These are phyloP conservation scores for Xylariaceae sp. DNA, from an alignment of 2,329 filamentous ascomycete species.

Conservation along the genomic window DNA sequence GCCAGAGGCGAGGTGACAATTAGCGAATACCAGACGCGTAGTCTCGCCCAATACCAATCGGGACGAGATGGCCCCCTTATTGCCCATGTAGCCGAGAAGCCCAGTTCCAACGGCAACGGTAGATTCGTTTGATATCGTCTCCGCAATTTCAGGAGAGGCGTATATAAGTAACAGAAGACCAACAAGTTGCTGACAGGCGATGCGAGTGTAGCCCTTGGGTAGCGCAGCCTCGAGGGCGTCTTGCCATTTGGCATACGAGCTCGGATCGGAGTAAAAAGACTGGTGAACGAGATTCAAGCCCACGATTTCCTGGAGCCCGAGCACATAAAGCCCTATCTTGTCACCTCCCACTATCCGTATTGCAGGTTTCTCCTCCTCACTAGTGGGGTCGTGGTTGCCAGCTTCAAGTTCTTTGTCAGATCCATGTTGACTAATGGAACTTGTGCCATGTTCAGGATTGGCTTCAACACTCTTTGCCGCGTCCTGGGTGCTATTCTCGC, in stretches of 20 bases:
- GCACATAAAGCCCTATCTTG: slow-evolving; percentile 81
- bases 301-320: slow-evolving; percentile 89
- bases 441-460: slow-evolving; percentile 18
- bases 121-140: slow-evolving; percentile 76
- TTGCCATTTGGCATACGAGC: slow-evolving; percentile 74
- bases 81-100: slow-evolving; percentile 87
- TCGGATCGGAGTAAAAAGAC: slow-evolving; percentile 71
- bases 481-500: slow-evolving; percentile 19
- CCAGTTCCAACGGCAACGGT: slow-evolving; percentile 84
- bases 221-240: slow-evolving; percentile 67
- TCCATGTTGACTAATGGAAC: neutral
- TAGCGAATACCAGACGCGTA: slow-evolving; percentile 83
- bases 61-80: slow-evolving; percentile 85
- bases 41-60: slow-evolving; percentile 85
- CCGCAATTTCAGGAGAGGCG: slow-evolving; percentile 70
- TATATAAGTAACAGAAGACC: slow-evolving; percentile 83
- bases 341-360: slow-evolving; percentile 52
- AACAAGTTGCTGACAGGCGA: slow-evolving; percentile 80
- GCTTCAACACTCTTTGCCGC: neutral
- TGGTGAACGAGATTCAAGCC: slow-evolving; percentile 77
- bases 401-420: slow-evolving; percentile 17
- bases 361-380: slow-evolving; percentile 36
- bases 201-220: slow-evolving; percentile 69
- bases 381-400: slow-evolving; percentile 24
- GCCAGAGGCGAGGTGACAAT: slow-evolving; percentile 87